A percentile compares a stretch with the other conserved stretches of the same genome.
Evolutionary conservation across 805 yeast genomes (phyloP).

Genomic region (Scheffersomyces amazonensis): DNA sequence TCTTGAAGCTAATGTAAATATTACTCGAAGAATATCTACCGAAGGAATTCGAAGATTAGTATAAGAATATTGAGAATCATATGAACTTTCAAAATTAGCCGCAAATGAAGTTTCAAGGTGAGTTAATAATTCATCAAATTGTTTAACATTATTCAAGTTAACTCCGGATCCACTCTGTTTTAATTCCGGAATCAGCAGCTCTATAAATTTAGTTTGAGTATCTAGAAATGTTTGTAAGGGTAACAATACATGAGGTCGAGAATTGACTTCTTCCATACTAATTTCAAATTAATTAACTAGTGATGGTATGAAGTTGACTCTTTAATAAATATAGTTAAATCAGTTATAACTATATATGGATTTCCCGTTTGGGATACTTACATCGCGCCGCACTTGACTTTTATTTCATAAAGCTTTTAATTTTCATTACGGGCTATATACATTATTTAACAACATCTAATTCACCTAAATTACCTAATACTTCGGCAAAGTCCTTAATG

Average conservation of each 20-base stretch:
- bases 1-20: constrained; percentile 31
- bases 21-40: constrained; percentile 19
- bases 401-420: too few species aligned
- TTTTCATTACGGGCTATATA: too few species aligned
- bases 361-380: too few species aligned
- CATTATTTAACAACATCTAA: too few species aligned
- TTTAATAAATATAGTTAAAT: too few species aligned
- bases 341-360: too few species aligned
- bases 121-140: constrained; percentile 25
- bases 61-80: neutral
- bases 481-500: constrained; percentile 41
- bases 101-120: constrained; percentile 19
- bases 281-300: neutral
- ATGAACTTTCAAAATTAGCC: constrained; percentile 2
- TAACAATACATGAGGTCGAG: constrained; percentile 2
- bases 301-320: too few species aligned
- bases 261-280: neutral
- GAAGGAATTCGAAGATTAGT: constrained; percentile 19
- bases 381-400: too few species aligned
- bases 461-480: constrained; percentile 39
- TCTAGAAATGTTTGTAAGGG: constrained; percentile 3
- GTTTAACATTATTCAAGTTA: constrained; percentile 24
- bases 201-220: constrained; percentile 3
- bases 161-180: constrained; percentile 5
- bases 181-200: constrained; percentile 8